phyloP scores from a whole-genome alignment of 768 basidiomycete species.

The Xerocomus spinulosus region DNA sequence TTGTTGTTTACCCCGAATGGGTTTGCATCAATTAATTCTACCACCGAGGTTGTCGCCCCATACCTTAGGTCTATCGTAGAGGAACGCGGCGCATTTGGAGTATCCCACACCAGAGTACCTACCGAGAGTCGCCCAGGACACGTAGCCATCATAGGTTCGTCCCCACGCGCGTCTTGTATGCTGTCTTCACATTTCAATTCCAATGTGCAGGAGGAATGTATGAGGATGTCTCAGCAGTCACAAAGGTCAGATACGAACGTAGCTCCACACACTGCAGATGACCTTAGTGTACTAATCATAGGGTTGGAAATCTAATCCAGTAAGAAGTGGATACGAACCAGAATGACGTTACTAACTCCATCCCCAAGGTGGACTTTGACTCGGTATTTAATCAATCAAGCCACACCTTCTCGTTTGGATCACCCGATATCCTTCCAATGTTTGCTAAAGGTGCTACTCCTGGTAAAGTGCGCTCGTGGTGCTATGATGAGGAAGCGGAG shows the following conservation, averaged over 20 bases:
- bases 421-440: conserved; percentile 87
- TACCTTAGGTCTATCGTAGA: conserved; percentile 65
- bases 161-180: background rate
- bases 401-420: conserved; percentile 77
- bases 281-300: conserved; percentile 22
- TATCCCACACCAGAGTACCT: conserved; percentile 83
- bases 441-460: conserved; percentile 70
- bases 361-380: conserved; percentile 64
- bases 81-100: conserved; percentile 69
- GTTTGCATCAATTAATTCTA: conserved; percentile 47
- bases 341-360: background rate
- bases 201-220: conserved; percentile 75
- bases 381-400: conserved; percentile 83
- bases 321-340: conserved; percentile 21
- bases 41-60: conserved; percentile 65
- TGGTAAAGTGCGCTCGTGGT: conserved; percentile 70
- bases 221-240: conserved; percentile 85
- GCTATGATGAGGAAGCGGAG: conserved; percentile 71
- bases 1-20: conserved; percentile 63
- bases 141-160: conserved; percentile 76
- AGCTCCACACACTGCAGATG: conserved; percentile 4
- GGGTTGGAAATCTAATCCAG: conserved; percentile 88
- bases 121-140: conserved; percentile 88
- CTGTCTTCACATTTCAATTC: conserved; percentile 3
- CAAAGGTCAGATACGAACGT: conserved; percentile 48